Evolutionary conservation across 2,329 filamentous ascomycete genomes (phyloP).

Genomic region (Aureobasidium lini): DNA sequence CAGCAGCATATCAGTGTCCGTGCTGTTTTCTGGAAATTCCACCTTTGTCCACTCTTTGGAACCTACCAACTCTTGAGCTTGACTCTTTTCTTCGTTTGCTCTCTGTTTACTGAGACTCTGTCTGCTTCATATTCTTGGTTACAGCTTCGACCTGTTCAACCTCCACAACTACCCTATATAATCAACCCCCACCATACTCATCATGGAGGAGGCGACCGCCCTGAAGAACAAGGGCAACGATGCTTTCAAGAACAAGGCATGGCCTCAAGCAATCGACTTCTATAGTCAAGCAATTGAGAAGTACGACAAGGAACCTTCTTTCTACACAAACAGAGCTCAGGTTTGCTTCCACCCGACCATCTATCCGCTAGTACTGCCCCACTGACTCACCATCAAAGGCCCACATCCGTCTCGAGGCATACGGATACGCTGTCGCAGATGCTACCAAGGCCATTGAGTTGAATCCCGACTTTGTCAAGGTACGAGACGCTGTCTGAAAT

Average conservation of each 20-base stretch:
- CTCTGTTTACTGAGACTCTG: not conserved
- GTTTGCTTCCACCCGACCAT: slow-evolving; percentile 43
- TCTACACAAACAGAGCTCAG: slow-evolving; percentile 91
- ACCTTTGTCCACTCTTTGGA: not conserved
- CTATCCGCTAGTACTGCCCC: not conserved
- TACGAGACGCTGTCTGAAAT: slow-evolving; percentile 36
- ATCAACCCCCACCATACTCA: not conserved
- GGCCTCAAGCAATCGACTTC: slow-evolving; percentile 68
- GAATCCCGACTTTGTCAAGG: slow-evolving; percentile 79
- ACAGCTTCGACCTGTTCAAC: not conserved
- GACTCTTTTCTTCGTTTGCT: not conserved
- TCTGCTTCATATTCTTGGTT: not conserved
- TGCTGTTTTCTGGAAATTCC: slow-evolving; percentile 8
- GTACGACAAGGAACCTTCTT: slow-evolving; percentile 77
- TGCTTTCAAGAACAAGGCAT: slow-evolving; percentile 83
- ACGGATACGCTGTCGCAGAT: slow-evolving; percentile 86
- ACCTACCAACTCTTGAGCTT: not conserved
- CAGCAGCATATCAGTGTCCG: not conserved
- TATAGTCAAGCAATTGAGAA: slow-evolving; percentile 84
- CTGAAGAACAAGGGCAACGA: slow-evolving; percentile 94
- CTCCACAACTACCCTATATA: not conserved
- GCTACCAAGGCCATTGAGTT: slow-evolving; percentile 86
- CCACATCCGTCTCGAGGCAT: slow-evolving; percentile 91
- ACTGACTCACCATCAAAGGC: slow-evolving; percentile 46
- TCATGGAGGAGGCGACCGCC: slow-evolving; percentile 56